Base-by-base conservation (phyloP, 2,329 filamentous ascomycete genomes). In the Hymenotorrendiella dingleyae region DNA sequence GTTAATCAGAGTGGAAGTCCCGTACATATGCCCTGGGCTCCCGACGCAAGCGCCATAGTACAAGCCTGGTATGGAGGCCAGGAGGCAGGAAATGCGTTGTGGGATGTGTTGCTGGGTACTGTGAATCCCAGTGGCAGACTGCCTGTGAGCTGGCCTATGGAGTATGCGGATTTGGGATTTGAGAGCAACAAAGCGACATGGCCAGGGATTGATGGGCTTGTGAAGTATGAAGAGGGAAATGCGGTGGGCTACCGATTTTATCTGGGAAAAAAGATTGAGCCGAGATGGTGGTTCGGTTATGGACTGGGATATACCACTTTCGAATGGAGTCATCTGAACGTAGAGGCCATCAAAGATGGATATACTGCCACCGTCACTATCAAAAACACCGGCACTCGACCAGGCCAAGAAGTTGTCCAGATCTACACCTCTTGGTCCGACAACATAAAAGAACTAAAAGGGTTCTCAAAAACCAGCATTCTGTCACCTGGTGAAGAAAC, bases 131-230 rank as follows among this genome's bases (percentile, higher is more conserved):
- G 72, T 43, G 78, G 73, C 4, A 81, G 80, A 53, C 62, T 81
- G 74, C 70, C 69, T 30, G 76, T 72, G 48, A 76, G 38, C 4
- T 46, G 41, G 16, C 78, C 78, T 1, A 66, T 64, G 33, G 64
- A 82, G 74, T 0, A 81, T 76, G 61, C 64, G 78, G 53, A 81
- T 80, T 61, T 82, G 75, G 82, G 58, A 72, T n/a, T n/a, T n/a
- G n/a, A n/a, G n/a, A n/a, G n/a, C n/a, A n/a, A n/a, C n/a, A n/a
- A n/a, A n/a, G n/a, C n/a, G n/a, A n/a, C n/a, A n/a, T n/a, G n/a
- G n/a, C n/a, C n/a, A n/a, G n/a, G n/a, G n/a, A n/a, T n/a, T 74
- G 37, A 67, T 76, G 39, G 69, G 75, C 46, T 73, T 75, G 4
- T 63, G 78, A 1, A 23, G 7, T 82, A 82, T 49, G 78, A 75